Percentiles rank a stretch among this genome's conserved stretches.
Conservation (phyloP, 176 grass and related monocot species). For the Aechmea fasciata region DNA sequence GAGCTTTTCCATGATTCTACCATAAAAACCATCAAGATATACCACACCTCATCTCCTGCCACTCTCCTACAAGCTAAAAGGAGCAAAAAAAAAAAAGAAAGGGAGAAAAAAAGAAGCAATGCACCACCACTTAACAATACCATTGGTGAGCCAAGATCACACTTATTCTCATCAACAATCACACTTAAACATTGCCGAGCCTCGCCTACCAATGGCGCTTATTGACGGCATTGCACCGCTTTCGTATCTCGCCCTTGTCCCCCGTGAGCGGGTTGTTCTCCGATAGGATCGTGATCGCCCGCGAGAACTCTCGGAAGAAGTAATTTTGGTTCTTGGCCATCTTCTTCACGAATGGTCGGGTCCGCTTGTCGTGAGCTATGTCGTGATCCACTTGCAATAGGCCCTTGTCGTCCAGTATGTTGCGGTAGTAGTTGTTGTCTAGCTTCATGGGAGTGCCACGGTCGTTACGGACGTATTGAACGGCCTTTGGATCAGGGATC, state of each 20-base stretch:
- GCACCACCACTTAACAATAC: background rate
- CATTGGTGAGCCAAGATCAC: background rate
- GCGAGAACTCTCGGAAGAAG: conserved; percentile 25
- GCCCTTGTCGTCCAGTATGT: conserved; percentile 30
- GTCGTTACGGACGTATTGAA: conserved; percentile 33
- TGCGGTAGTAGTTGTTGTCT: conserved; percentile 29
- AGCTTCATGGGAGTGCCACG: conserved; percentile 25
- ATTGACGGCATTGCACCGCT: conserved; percentile 23
- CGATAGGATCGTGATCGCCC: conserved; percentile 18
- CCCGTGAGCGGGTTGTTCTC: conserved; percentile 34
- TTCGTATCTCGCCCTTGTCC: conserved; percentile 30
- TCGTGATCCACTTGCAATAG: conserved; percentile 31
- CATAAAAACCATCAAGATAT: too few species aligned
- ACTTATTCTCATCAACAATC: background rate
- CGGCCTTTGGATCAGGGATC: conserved; percentile 23
- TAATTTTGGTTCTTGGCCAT: conserved; percentile 24
- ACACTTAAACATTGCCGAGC: background rate
- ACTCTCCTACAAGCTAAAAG: background rate
- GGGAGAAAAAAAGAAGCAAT: background rate
- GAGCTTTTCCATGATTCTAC: too few species aligned
- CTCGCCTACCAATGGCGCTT: conserved; percentile 5
- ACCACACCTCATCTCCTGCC: background rate
- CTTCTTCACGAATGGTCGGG: conserved; percentile 21
- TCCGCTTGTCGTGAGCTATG: conserved; percentile 15
- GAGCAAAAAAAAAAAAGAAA: background rate